Conservation (phyloP, 2,329 filamentous ascomycete species). For the Talaromyces marneffei region DNA sequence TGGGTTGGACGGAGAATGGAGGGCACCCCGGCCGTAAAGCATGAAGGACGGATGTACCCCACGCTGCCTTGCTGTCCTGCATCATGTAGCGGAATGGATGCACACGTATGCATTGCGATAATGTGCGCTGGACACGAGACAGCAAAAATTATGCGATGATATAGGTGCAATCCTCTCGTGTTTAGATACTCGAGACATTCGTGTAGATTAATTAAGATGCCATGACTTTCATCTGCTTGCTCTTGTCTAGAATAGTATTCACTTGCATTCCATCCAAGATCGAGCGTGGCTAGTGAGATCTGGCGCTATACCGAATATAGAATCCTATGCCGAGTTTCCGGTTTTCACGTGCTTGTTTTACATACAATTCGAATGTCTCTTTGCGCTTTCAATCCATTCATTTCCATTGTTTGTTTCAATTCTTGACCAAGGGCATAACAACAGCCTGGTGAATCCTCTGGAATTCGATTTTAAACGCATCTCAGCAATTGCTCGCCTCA, state of each 20-base stretch:
- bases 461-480: not conserved
- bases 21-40: not conserved
- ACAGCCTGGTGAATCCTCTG: too few species aligned
- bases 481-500: not conserved
- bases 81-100: not conserved
- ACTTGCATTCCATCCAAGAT: not conserved
- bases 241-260: not conserved
- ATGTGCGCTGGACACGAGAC: not conserved
- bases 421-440: too few species aligned
- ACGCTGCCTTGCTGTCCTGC: not conserved
- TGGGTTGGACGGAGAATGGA: slow-evolving; percentile 1
- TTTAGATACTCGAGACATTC: not conserved
- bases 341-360: not conserved
- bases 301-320: not conserved
- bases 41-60: slow-evolving; percentile 4
- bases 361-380: not conserved
- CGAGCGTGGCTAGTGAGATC: not conserved
- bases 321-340: not conserved
- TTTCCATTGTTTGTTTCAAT: not conserved
- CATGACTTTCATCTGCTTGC: not conserved
- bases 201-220: not conserved
- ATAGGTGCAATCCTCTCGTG: too few species aligned
- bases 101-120: not conserved
- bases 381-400: not conserved
- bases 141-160: not conserved